Percentiles rank a stretch among this genome's conserved stretches.
Conservation (phyloP, 768 basidiomycete species). For the Boletus rex-veris region DNA sequence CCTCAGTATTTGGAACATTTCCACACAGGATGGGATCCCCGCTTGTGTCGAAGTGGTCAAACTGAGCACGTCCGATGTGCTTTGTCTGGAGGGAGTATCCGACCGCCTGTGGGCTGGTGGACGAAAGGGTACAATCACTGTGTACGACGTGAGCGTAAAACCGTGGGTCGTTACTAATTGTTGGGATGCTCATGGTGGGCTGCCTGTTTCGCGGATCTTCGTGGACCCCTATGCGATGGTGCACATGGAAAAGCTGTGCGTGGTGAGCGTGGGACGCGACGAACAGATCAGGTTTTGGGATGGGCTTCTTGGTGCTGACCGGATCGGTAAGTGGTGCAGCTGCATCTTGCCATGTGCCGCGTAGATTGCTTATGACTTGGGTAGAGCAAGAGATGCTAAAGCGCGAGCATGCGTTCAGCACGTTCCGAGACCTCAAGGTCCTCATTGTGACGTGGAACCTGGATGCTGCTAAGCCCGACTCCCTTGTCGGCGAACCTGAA, state of each 20-base stretch:
- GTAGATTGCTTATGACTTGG: neutral
- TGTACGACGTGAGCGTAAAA: conserved; percentile 66
- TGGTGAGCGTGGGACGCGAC: conserved; percentile 74
- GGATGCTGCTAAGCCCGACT: conserved; percentile 81
- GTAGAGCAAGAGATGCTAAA: conserved; percentile 74
- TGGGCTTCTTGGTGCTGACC: conserved; percentile 77
- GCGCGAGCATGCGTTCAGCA: conserved; percentile 73
- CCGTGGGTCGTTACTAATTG: conserved; percentile 88
- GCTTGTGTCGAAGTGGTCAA: conserved; percentile 73
- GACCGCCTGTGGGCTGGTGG: conserved; percentile 85
- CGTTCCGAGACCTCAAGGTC: conserved; percentile 70
- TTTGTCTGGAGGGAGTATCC: conserved; percentile 82
- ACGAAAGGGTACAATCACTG: conserved; percentile 75
- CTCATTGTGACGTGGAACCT: conserved; percentile 92
- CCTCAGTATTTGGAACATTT: conserved; percentile 75
- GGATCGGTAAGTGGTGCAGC: conserved; percentile 65
- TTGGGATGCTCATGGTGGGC: conserved; percentile 76
- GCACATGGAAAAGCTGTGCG: conserved; percentile 61
- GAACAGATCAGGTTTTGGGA: conserved; percentile 83
- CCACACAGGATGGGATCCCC: conserved; percentile 53
- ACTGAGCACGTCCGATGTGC: conserved; percentile 75
- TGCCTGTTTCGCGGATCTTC: conserved; percentile 60
- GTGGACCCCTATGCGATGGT: conserved; percentile 78
- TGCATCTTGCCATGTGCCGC: neutral
- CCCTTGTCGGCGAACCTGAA: conserved; percentile 58